Conservation (phyloP, 306 rosid species). For the Gillenia trifoliata region DNA sequence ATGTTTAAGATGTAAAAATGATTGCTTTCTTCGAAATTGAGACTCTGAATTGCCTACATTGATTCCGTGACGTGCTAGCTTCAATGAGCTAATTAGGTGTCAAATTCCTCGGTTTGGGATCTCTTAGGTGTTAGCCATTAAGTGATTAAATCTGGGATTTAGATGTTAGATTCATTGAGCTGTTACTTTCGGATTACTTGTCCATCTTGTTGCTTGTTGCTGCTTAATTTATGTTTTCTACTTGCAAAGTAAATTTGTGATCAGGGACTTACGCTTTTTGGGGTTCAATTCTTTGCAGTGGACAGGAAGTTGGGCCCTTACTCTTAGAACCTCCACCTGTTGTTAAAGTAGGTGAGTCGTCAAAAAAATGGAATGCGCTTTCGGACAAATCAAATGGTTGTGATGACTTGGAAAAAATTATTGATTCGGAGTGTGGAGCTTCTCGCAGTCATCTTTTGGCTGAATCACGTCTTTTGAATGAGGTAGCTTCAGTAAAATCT, state of each 20-base stretch:
- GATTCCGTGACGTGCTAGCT: background rate
- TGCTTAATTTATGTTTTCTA: background rate
- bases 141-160: background rate
- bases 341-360: conserved; percentile 22
- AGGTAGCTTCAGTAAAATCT: conserved; percentile 39
- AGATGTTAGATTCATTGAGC: background rate
- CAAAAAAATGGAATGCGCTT: conserved; percentile 26
- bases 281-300: conserved; percentile 46
- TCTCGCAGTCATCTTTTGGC: conserved; percentile 29
- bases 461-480: conserved; percentile 33
- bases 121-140: background rate
- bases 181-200: background rate
- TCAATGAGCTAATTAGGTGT: background rate
- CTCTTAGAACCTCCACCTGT: conserved; percentile 42
- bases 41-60: background rate
- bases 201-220: background rate
- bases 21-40: background rate
- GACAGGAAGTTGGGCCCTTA: conserved; percentile 65
- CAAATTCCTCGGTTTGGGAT: background rate
- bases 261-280: background rate
- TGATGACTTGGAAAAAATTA: conserved; percentile 26
- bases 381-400: conserved; percentile 24
- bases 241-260: background rate
- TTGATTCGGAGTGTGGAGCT: conserved; percentile 22
- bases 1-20: background rate